Evolutionary conservation across 2,329 filamentous ascomycete genomes (phyloP), one percentile per base, ranked within the genome.

Genomic region (Cladophialophora immunda): DNA sequence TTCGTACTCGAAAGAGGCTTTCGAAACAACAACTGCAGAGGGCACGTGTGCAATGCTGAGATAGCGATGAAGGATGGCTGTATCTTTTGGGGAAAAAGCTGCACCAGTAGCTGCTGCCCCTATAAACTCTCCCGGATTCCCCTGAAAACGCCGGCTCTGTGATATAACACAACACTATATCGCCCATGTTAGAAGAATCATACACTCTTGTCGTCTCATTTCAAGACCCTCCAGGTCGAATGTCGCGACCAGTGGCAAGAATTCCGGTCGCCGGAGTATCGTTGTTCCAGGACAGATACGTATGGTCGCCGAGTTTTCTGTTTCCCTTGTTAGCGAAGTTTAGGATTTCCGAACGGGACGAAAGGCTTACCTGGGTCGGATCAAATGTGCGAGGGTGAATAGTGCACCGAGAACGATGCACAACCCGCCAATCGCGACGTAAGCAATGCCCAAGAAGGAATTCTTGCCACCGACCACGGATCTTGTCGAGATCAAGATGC

Each of bases 241-340:
- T 85, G 70, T 90, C 87, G 67, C 89, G 88, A 53, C 81, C 82
- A 1, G 82, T 82, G 27, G 82, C 77, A 19, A 84, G 58, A 22
- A 56, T 86, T 66, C 85, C 86, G 54, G 86, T 84, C 67, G 81
- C 84, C 13, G 65, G 60, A 67, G 87, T 82, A 54, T 91, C 89
- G 69, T 89, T 90, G 78, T 98, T 97, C 95, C 95, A 99, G 27
- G 92, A 95, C 57, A 99, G 86, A 78, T 99, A 98, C 8, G 93
- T 97, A 80, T 98, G 95, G 78, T 99, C 95, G 68, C 95, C 95
- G 50, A 99, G 87, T 91, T 98, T 99, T 76, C 95, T 94, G 72
- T 58, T 70, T n/a, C 7, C 32, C 9, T 19, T 4, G 47, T 25
- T 59, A 32, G 2, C 17, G 29, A 27, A 30, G 56, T 15, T 13